These are phyloP conservation scores for Litsea cubeba DNA, from an alignment of 164 flowering plant genomes.

Conservation along the genomic window DNA sequence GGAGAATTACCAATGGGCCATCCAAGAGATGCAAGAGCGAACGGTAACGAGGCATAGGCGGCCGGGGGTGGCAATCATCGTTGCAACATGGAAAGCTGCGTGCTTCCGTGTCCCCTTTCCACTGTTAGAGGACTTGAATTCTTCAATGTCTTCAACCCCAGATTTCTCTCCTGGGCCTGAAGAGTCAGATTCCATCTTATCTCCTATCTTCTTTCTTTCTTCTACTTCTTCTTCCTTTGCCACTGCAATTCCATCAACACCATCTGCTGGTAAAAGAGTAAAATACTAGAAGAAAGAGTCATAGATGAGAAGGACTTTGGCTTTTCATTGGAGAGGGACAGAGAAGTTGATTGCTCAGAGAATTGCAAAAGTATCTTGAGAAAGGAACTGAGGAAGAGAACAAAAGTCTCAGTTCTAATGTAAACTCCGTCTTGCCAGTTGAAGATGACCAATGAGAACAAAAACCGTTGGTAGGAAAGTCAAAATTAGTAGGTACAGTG, in stretches of 20 bases:
- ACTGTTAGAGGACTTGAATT: background rate
- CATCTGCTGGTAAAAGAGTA: too few species aligned
- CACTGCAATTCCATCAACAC: background rate
- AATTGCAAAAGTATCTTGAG: too few species aligned
- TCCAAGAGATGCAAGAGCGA: constrained; percentile 60
- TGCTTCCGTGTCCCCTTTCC: constrained; percentile 58
- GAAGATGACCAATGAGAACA: too few species aligned
- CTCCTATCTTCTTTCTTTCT: background rate
- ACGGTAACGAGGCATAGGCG: constrained; percentile 59
- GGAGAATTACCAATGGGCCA: constrained; percentile 48
- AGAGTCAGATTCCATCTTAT: background rate
- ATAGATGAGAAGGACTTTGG: too few species aligned
- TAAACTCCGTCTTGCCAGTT: too few species aligned
- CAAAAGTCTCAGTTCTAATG: too few species aligned
- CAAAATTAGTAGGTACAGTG: too few species aligned
- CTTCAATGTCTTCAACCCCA: background rate
- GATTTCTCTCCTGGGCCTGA: background rate
- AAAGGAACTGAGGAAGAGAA: too few species aligned
- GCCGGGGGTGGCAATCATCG: constrained; percentile 70
- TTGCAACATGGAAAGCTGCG: constrained; percentile 60
- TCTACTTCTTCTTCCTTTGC: background rate
- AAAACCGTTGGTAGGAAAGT: too few species aligned
- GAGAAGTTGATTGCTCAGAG: too few species aligned
- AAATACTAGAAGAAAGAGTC: too few species aligned
- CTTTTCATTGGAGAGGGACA: too few species aligned